phyloP scores from a whole-genome alignment of 1,139 yeast species.

The Taiozyma sp. region DNA sequence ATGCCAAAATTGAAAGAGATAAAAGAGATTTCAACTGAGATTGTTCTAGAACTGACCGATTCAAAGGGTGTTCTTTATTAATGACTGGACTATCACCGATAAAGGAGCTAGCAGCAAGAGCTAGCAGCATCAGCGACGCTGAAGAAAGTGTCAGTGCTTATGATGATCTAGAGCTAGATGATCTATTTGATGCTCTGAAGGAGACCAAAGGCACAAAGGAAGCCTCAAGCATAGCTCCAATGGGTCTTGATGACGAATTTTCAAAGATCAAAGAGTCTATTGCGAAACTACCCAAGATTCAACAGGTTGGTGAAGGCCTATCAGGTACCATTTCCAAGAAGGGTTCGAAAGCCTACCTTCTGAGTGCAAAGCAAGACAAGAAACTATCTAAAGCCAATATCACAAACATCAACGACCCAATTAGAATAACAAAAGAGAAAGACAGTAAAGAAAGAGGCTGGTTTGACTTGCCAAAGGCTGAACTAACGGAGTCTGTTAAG shows the following conservation, averaged over 20 bases:
- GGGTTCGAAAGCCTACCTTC: conserved; percentile 10
- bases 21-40: conserved; percentile 2
- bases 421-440: conserved; percentile 13
- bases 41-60: background rate
- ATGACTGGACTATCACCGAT: conserved; percentile 13
- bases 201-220: conserved; percentile 3
- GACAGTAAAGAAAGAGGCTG: conserved; percentile 43
- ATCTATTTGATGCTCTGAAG: conserved; percentile 32
- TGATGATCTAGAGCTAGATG: conserved; percentile 26
- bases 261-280: conserved; percentile 17
- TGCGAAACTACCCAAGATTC: conserved; percentile 20
- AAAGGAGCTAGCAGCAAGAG: conserved; percentile 8
- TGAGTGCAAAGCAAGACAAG: conserved; percentile 14
- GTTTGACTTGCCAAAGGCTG: conserved; percentile 82
- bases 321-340: conserved; percentile 2
- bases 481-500: conserved; percentile 61
- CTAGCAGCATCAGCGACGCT: conserved; percentile 4
- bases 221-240: background rate
- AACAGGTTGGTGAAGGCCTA: conserved; percentile 7
- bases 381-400: conserved; percentile 9
- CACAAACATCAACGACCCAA: conserved; percentile 19
- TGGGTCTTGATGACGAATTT: conserved; percentile 17
- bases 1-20: background rate
- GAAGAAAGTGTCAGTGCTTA: conserved; percentile 6
- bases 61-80: background rate